These are phyloP conservation scores for Aspergillus aculeatus DNA, from an alignment of 2,329 filamentous ascomycete genomes.

Conservation along the genomic window DNA sequence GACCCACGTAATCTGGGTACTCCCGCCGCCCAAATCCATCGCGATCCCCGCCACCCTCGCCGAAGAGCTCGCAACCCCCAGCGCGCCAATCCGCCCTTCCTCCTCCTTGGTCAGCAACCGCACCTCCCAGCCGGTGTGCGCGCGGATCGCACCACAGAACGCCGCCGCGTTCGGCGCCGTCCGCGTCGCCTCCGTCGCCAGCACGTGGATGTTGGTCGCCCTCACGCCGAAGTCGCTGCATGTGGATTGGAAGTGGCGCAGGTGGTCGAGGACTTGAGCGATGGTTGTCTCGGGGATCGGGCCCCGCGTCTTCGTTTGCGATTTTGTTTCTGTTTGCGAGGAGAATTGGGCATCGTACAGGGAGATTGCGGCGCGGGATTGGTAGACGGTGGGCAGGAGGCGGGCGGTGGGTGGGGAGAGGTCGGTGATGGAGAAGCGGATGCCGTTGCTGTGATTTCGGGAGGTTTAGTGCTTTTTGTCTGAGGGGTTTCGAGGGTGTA, in stretches of 20 bases:
- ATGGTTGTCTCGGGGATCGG: constrained; percentile 63
- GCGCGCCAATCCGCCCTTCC: constrained; percentile 78
- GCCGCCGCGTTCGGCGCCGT: constrained; percentile 70
- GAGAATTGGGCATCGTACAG: constrained; percentile 75
- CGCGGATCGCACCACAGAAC: constrained; percentile 65
- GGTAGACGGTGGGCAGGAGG: constrained; percentile 73
- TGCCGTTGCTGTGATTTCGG: constrained; percentile 65
- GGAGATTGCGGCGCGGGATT: constrained; percentile 76
- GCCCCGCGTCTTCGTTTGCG: constrained; percentile 28
- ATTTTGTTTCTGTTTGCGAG: too few species aligned
- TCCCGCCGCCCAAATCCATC: constrained; percentile 81
- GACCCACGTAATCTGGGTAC: constrained; percentile 69
- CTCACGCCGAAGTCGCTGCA: constrained; percentile 70
- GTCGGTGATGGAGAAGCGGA: constrained; percentile 86
- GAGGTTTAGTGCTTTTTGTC: neutral
- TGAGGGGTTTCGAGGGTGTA: neutral
- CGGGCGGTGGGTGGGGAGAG: constrained; percentile 69
- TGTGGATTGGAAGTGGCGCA: constrained; percentile 69
- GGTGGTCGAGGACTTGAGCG: constrained; percentile 60
- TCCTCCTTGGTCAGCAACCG: constrained; percentile 73
- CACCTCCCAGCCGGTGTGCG: constrained; percentile 66
- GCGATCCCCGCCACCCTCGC: constrained; percentile 71
- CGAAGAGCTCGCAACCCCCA: constrained; percentile 77
- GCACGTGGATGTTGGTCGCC: constrained; percentile 62
- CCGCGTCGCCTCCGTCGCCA: constrained; percentile 87